Base-by-base conservation (phyloP, 1,284 basidiomycete genomes). In the Tausonia pullulans region DNA sequence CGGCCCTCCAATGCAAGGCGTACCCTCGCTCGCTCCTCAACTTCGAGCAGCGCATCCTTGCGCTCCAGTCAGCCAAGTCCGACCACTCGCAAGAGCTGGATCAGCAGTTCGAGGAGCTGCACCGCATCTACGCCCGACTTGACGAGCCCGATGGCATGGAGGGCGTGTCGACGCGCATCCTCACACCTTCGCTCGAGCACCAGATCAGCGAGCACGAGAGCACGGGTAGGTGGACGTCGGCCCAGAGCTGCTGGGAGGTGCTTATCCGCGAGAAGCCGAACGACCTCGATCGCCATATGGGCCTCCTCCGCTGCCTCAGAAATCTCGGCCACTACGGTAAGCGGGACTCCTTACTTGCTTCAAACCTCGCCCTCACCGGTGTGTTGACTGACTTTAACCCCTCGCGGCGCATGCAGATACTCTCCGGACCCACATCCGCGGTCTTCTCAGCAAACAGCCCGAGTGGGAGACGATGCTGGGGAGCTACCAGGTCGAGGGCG, bases 131-230 rank as follows among this genome's bases (percentile, higher is more conserved):
- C 74, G 88, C 96, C 11, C 83, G 90, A 65, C 81, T 99, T 4
- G 94, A 99, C 73, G 94, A 99, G 74, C 96, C 96, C 0, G 96
- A 99, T 76, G 96, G 96, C 10, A 99, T 99, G 96, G 94, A 98
- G 76, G 96, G 96, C 0, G 84, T 98, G 41, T 97, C 96, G 0
- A 87, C 89, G 0, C 78, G 87, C 67, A 90, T 99, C 65, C 79
- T 97, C 11, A 84, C 88, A 0, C 96, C 96, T 0, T 90, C 90
- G 1, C 77, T 98, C 59, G 91, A 98, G 70, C 91, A 98, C 76
- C 94, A 98, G 76, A 98, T 99, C 67, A 86, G 96, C 57, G 90
- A 98, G 71, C 96, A 99, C 72, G 96, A 99, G 75, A 96, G 88
- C 70, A 97, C 90, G 0, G 96, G 96, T 3, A 82, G 87, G 53